Conservation (phyloP, 2,329 filamentous ascomycete species). For the Trichoderma sp. region DNA sequence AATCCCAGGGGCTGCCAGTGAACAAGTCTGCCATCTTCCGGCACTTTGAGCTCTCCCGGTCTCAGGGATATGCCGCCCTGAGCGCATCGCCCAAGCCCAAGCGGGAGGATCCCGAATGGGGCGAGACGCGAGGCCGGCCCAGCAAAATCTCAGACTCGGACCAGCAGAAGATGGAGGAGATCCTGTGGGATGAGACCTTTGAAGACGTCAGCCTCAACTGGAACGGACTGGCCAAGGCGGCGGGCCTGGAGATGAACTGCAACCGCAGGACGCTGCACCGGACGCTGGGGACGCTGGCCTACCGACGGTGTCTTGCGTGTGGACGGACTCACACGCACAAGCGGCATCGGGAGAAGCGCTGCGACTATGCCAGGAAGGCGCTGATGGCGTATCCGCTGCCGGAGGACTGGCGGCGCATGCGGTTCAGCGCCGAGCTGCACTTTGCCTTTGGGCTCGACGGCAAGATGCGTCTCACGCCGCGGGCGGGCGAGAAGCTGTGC, state of each 20-base stretch:
- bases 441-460: slow-evolving; percentile 44
- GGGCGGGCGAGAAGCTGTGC: slow-evolving; percentile 40
- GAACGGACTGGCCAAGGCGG: slow-evolving; percentile 38
- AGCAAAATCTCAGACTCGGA: slow-evolving; percentile 40
- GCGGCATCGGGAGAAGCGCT: slow-evolving; percentile 37
- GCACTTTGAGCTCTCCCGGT: slow-evolving; percentile 43
- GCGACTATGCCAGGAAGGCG: slow-evolving; percentile 40
- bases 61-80: slow-evolving; percentile 43
- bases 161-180: slow-evolving; percentile 41
- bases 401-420: slow-evolving; percentile 38
- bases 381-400: slow-evolving; percentile 37
- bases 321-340: slow-evolving; percentile 36
- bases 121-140: slow-evolving; percentile 42
- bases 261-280: slow-evolving; percentile 42
- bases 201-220: slow-evolving; percentile 39
- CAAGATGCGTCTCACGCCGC: slow-evolving; percentile 39
- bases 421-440: slow-evolving; percentile 43
- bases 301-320: slow-evolving; percentile 40
- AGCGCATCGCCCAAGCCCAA: slow-evolving; percentile 36
- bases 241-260: slow-evolving; percentile 37
- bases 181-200: slow-evolving; percentile 42
- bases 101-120: slow-evolving; percentile 43
- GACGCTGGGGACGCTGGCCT: slow-evolving; percentile 42
- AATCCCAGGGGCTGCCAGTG: slow-evolving; percentile 42
- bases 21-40: slow-evolving; percentile 46